Evolutionary conservation across 352 stramenopile genomes (phyloP).

Genomic region (Pythium insidiosum): DNA sequence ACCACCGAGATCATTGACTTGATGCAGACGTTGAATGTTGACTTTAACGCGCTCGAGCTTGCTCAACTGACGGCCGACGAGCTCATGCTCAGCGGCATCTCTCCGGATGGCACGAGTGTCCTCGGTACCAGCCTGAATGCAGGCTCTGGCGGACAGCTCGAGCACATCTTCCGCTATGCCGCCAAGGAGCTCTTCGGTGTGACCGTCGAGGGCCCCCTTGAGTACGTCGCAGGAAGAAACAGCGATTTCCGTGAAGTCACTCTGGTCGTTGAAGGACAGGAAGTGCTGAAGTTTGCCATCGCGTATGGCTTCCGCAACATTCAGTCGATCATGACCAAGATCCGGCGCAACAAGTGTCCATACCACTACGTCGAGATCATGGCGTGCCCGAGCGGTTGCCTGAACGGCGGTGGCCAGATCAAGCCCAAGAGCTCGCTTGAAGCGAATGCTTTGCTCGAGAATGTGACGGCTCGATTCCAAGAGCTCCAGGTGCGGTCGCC

Average conservation of each 20-base stretch:
- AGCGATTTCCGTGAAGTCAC: constrained; percentile 83
- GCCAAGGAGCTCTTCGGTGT: constrained; percentile 87
- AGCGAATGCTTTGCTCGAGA: constrained; percentile 44
- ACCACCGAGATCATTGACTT: constrained; percentile 79
- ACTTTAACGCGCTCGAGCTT: constrained; percentile 59
- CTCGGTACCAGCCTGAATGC: constrained; percentile 57
- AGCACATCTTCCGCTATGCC: constrained; percentile 90
- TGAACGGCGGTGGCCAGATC: constrained; percentile 96
- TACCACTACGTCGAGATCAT: constrained; percentile 99
- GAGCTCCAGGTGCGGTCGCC: constrained; percentile 48
- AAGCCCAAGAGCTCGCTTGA: constrained; percentile 55
- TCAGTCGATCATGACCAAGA: constrained; percentile 91
- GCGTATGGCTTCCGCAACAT: constrained; percentile 98
- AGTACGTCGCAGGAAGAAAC: constrained; percentile 87
- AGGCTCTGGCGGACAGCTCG: constrained; percentile 84
- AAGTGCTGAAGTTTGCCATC: constrained; percentile 90
- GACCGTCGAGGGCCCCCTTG: constrained; percentile 67
- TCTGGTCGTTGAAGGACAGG: constrained; percentile 58
- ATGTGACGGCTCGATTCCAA: constrained; percentile 62
- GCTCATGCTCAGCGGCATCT: constrained; percentile 58
- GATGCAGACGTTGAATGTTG: constrained; percentile 38
- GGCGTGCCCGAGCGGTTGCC: constrained; percentile 96
- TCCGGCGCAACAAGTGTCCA: constrained; percentile 83
- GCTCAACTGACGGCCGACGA: constrained; percentile 60
- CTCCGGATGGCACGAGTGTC: constrained; percentile 36